Percentiles rank a stretch among this genome's conserved stretches.
Evolutionary conservation across 2,329 filamentous ascomycete species (phyloP).

Genomic region (Ramularia endophylla): DNA sequence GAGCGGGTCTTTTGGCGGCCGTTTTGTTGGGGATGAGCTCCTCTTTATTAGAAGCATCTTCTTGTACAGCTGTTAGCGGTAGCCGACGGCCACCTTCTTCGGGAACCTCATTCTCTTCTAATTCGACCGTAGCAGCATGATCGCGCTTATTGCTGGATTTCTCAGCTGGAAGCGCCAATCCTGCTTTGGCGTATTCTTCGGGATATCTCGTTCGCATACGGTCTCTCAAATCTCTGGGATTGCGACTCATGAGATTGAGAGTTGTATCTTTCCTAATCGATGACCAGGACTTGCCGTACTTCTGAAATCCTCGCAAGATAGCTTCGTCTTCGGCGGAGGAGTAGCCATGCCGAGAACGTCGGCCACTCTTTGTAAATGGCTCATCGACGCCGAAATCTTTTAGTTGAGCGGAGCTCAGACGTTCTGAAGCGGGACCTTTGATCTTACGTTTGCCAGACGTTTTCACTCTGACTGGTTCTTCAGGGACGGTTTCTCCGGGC

Average conservation of each 20-base stretch:
- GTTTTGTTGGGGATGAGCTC: neutral
- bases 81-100: neutral
- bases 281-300: slow-evolving; percentile 56
- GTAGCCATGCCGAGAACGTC: slow-evolving; percentile 51
- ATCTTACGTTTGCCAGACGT: neutral
- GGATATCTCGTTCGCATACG: slow-evolving; percentile 56
- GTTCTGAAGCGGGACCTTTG: slow-evolving; percentile 22
- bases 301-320: slow-evolving; percentile 52
- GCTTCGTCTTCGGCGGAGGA: slow-evolving; percentile 53
- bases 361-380: slow-evolving; percentile 44
- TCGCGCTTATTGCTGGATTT: slow-evolving; percentile 2
- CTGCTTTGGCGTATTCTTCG: slow-evolving; percentile 48
- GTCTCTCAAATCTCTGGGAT: slow-evolving; percentile 55
- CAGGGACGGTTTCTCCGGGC: neutral
- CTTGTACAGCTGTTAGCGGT: neutral
- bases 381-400: slow-evolving; percentile 44
- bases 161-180: slow-evolving; percentile 36
- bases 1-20: slow-evolving; percentile 4
- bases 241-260: slow-evolving; percentile 47
- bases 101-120: neutral
- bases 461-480: neutral
- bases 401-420: slow-evolving; percentile 29
- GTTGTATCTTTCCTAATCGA: slow-evolving; percentile 51
- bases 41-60: neutral
- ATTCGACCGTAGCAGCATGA: too few relatives aligned